phyloP scores from a whole-genome alignment of 345 rosid genomes.

The Salix brachista region DNA sequence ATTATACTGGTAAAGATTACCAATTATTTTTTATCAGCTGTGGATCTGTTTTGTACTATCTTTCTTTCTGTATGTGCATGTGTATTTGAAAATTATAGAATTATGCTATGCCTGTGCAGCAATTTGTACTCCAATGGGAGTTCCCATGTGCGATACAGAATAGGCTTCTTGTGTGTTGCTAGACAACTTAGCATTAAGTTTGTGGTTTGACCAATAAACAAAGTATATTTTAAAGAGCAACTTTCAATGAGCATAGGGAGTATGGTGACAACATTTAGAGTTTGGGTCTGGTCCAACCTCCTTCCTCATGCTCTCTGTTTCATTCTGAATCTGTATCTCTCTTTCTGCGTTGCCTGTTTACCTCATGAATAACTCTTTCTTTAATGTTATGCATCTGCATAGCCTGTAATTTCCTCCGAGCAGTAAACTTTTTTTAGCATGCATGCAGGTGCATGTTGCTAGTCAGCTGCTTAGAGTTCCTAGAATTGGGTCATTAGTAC shows the following conservation, averaged over 20 bases:
- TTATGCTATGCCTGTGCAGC: no score
- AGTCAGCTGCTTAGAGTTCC: slow-evolving; percentile 40
- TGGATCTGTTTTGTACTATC: neutral
- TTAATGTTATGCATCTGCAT: slow-evolving; percentile 7
- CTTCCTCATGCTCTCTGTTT: neutral
- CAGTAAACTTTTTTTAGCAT: slow-evolving; percentile 63
- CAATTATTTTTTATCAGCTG: neutral
- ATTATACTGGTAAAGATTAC: slow-evolving; percentile 46
- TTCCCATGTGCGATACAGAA: neutral
- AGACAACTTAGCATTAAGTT: neutral
- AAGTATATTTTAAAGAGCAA: neutral
- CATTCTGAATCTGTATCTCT: neutral
- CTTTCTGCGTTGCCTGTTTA: neutral
- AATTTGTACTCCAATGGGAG: neutral
- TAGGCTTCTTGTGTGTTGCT: neutral
- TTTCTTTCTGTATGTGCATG: neutral
- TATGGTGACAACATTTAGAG: neutral
- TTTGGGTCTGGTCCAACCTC: neutral
- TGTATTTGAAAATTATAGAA: no score
- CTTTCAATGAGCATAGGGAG: neutral
- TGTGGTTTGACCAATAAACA: neutral
- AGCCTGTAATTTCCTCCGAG: slow-evolving; percentile 40
- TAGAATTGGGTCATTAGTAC: slow-evolving; percentile 27
- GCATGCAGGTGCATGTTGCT: slow-evolving; percentile 63
- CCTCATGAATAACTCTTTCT: neutral